Evolutionary conservation across 495 filamentous ascomycete species (phyloP).

Genomic region (Penicillium roqueforti): DNA sequence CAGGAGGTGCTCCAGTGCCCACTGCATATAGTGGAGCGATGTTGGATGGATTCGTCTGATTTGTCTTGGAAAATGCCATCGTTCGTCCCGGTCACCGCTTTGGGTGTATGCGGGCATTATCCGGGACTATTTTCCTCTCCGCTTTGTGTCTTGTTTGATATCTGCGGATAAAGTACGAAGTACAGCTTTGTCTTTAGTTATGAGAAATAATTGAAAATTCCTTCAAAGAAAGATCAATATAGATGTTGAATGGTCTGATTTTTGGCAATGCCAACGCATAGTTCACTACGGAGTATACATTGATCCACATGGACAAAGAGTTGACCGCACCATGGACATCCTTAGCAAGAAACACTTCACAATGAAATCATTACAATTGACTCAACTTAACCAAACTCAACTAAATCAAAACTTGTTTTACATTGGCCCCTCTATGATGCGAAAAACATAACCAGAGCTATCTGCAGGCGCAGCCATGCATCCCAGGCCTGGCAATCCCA

Average conservation of each 20-base stretch:
- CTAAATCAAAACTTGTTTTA: slow-evolving; percentile 37
- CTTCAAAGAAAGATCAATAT: not conserved
- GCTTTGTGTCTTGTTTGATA: not conserved
- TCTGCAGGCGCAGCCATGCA: slow-evolving; percentile 32
- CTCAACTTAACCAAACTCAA: slow-evolving; percentile 17
- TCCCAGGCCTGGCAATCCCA: slow-evolving; percentile 19
- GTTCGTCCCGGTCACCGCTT: slow-evolving; percentile 6
- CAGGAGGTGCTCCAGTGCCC: not conserved
- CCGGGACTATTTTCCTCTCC: not conserved
- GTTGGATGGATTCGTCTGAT: not conserved
- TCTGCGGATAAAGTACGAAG: not conserved
- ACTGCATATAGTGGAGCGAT: not conserved
- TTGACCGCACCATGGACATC: not conserved
- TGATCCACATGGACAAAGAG: not conserved
- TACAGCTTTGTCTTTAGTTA: not conserved
- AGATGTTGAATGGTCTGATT: not conserved
- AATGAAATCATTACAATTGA: not conserved
- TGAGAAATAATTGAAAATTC: not conserved
- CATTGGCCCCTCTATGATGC: slow-evolving; percentile 48
- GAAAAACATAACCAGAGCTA: slow-evolving; percentile 35
- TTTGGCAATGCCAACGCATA: not conserved
- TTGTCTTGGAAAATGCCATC: not conserved
- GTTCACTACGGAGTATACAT: no score
- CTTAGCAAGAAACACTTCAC: not conserved
- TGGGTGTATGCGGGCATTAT: not conserved